These are phyloP conservation scores for Nannochloris sp. DNA, from an alignment of 139 green algal species.

Conservation along the genomic window DNA sequence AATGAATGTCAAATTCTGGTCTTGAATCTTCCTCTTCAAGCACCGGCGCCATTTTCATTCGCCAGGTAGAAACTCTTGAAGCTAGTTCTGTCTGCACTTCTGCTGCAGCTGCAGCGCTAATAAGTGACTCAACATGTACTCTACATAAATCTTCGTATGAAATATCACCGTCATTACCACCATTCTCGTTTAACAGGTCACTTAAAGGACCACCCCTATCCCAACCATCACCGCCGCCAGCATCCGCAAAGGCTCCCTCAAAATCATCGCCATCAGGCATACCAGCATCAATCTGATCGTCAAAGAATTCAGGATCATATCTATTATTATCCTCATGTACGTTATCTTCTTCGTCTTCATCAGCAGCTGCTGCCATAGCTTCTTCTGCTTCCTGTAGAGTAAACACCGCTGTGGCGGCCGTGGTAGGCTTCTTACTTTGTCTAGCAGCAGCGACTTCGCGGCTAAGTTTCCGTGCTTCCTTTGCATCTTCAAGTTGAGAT, in stretches of 20 bases:
- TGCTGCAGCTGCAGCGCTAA: conserved; percentile 26
- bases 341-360: neutral
- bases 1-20: conserved; percentile 31
- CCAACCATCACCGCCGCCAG: neutral
- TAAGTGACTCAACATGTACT: conserved; percentile 37
- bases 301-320: too few species aligned
- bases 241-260: neutral
- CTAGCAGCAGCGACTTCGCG: neutral
- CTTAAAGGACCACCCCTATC: neutral
- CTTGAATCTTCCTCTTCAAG: conserved; percentile 36
- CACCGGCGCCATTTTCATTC: conserved; percentile 22
- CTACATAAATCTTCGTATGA: conserved; percentile 34
- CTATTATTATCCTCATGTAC: too few species aligned
- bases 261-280: conserved; percentile 2
- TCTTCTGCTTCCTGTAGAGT: conserved; percentile 10
- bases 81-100: conserved; percentile 37
- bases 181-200: neutral
- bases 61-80: conserved; percentile 26
- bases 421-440: too few species aligned
- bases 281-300: neutral
- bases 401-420: too few species aligned
- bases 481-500: neutral
- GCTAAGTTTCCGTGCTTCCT: neutral
- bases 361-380: conserved; percentile 1
- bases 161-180: neutral